Evolutionary conservation across 2,329 filamentous ascomycete species (phyloP), one percentile per base, ranked within the genome.

Genomic region (Ascochyta pisi): DNA sequence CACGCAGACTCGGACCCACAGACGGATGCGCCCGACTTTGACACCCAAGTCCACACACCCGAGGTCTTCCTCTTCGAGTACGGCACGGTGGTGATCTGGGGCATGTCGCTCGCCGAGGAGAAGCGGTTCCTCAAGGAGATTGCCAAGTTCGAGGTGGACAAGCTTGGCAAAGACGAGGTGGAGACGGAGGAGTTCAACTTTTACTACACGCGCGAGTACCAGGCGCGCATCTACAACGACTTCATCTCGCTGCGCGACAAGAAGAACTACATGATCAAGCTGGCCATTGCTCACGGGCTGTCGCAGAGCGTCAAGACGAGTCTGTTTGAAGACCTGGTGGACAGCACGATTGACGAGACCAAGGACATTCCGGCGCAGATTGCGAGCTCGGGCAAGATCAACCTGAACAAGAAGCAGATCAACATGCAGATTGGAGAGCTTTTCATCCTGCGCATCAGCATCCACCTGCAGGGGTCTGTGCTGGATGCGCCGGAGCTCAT

Each of bases 391-490:
- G 95, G 95, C 61, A 95, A 93, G 71, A 95, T 99, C 70, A 89
- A 91, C 51, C 86, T 99, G 55, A 92, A 88, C 55, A 87, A 94
- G 39, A 87, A 87, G 56, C 88, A 98, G 74, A 97, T 99, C 82
- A 98, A 98, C 81, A 98, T 98, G 93, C 93, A 98, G 78, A 97
- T 99, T 58, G 95, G 95, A 74, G 93, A 99, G 79, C 86, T 99
- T 50, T 99, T 99, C 77, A 98, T 99, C 71, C 81, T 99, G 29
- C 87, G 95, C 57, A 98, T 99, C 79, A 97, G 95, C 76, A 98
- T 99, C 70, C 96, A 99, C 78, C 84, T 99, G 46, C 96, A 98
- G 76, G 95, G 95, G 31, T 96, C 91, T 27, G 93, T 99, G 6
- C 88, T 99, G 35, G 95, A 99, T 75, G 96, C 93, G 9, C 95